Base-by-base conservation (phyloP, 2,329 filamentous ascomycete species). In the Penicillium sp. region DNA sequence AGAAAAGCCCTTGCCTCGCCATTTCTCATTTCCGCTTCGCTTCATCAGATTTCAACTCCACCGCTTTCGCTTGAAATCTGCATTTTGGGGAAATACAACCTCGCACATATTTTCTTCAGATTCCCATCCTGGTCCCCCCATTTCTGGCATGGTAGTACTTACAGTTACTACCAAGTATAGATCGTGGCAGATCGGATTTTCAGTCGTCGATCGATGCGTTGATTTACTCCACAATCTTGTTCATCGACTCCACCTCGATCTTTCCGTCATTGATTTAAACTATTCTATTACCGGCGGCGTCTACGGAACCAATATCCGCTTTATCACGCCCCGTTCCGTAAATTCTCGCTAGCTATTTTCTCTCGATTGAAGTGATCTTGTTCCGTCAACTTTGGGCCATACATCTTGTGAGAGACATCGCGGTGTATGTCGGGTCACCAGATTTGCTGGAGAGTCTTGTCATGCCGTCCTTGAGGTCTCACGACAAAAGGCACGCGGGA, bases 1-100 rank as follows among this genome's bases (percentile, higher is more conserved):
- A 45, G 25, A 41, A 55, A 50, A 50, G 52, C 55, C 55, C 55
- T 58, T 58, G 47, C 55, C 55, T 54, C 49, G 33, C 49, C 42
- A 43, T 49, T 42, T 18, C 40, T 27, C 44, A 29, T 32, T 46
- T 49, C 27, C 27, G 38, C 24, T 41, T 41, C 44, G 27, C 29
- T 42, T 37, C 41, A 52, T 57, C 50, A 47, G 42, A 50, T 54
- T 54, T 44, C 25, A 28, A 48, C 7, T 47, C 42, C 32, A 47
- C 53, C 55, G 55, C 50, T 49, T 35, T 35, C 32, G 15, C 32
- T 35, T 18, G 15, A 7, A 35, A 18, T 35, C 33, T 37, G 33
- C 18, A 20, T 37, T 37, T 37, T 20, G 20, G 28, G 6, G 25
- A 43, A 23, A 54, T 54, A 58, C 53, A 52, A 58, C 55, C 49